A percentile compares a stretch with the other conserved stretches of the same genome.
phyloP scores from a whole-genome alignment of 208 protist species.

The Trypanosoma conorhini region DNA sequence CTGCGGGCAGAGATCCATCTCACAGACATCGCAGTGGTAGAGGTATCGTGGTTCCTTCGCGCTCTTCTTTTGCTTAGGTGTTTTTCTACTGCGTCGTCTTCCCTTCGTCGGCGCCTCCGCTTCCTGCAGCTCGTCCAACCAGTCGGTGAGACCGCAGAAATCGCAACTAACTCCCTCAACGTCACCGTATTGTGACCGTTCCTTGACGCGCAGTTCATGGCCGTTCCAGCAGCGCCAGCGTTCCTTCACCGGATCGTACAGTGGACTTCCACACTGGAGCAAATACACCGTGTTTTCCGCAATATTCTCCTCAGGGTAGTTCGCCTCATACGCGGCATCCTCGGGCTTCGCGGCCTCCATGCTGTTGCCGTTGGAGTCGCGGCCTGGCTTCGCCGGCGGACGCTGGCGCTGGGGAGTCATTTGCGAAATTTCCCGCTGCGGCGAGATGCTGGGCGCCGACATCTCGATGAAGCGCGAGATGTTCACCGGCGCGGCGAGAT shows the following conservation, averaged over 20 bases:
- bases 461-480: constrained; percentile 72
- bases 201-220: constrained; percentile 39
- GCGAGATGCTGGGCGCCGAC: constrained; percentile 57
- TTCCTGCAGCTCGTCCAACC: constrained; percentile 32
- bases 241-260: constrained; percentile 70
- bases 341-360: background rate
- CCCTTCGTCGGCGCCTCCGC: background rate
- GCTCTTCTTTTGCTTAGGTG: background rate
- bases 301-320: constrained; percentile 1
- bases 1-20: constrained; percentile 62
- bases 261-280: constrained; percentile 73
- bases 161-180: constrained; percentile 85
- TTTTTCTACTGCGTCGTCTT: constrained; percentile 19
- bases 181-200: constrained; percentile 38
- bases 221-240: constrained; percentile 68
- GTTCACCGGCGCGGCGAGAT: constrained; percentile 45
- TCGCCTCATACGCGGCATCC: background rate
- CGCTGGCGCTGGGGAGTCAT: constrained; percentile 50
- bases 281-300: constrained; percentile 22
- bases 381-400: background rate
- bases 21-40: constrained; percentile 68
- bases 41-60: constrained; percentile 27
- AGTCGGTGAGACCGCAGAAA: constrained; percentile 81
- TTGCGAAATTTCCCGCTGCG: constrained; percentile 71
- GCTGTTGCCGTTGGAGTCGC: constrained; percentile 1